phyloP scores from a whole-genome alignment of 2,329 filamentous ascomycete species.

The Clarireedia homoeocarpa region DNA sequence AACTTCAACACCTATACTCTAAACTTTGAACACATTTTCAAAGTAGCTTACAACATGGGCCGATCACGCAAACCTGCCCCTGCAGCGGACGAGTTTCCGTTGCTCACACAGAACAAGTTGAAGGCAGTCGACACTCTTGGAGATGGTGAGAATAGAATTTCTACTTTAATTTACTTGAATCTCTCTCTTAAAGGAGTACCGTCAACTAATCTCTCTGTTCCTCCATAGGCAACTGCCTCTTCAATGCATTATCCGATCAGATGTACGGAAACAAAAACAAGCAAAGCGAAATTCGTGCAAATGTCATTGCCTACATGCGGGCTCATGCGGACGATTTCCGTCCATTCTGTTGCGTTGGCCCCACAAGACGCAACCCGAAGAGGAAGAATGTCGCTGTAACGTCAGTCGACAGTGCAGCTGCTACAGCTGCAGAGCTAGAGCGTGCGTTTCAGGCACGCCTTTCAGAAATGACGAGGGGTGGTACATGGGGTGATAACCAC shows the following conservation, averaged over 20 bases:
- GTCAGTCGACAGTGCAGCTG: constrained; percentile 32
- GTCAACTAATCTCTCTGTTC: constrained; percentile 13
- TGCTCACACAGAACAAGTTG: constrained; percentile 47
- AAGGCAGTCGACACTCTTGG: constrained; percentile 52
- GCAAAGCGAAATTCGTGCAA: constrained; percentile 49
- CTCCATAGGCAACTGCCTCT: constrained; percentile 57
- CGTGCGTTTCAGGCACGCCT: constrained; percentile 47
- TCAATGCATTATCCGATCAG: constrained; percentile 61
- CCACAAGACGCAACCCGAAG: constrained; percentile 38
- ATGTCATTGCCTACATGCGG: constrained; percentile 55
- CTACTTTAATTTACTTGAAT: constrained; percentile 14
- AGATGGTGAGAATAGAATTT: constrained; percentile 45
- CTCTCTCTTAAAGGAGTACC: background rate
- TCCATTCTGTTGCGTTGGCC: constrained; percentile 50
- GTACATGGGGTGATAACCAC: constrained; percentile 59
- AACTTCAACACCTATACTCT: too few species aligned
- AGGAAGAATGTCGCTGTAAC: background rate
- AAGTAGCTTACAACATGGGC: background rate
- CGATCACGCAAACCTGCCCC: background rate
- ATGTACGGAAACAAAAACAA: constrained; percentile 52
- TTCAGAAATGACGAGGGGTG: constrained; percentile 48
- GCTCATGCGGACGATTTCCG: constrained; percentile 54
- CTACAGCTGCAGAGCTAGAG: constrained; percentile 46
- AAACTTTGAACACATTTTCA: background rate
- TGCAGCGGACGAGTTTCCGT: constrained; percentile 40